Base-by-base conservation (phyloP, 768 basidiomycete genomes). In the Lentinus tigrinus region DNA sequence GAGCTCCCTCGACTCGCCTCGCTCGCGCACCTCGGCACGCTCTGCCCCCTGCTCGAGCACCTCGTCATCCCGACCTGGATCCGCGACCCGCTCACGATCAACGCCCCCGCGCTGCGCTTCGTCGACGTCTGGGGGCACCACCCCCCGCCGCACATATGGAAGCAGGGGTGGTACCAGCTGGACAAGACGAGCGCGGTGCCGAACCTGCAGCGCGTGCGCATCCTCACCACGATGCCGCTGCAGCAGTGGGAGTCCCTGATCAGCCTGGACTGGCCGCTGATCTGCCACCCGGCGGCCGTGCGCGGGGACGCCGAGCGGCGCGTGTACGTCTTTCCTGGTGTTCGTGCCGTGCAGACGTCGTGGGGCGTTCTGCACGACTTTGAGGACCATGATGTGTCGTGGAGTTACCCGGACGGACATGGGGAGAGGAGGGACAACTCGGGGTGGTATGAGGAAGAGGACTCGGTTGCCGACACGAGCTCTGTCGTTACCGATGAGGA, bases 211-310 rank as follows among this genome's bases (percentile, higher is more conserved):
- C 52, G 40, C 40, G 19, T 53, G 4, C 52, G 52, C 17, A 44
- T 31, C 14, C 27, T 53, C 17, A 19, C 17, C 26, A 46, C 26
- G 38, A n/a, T 37, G 21, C 34, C 31, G n/a, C 4, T 2, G 34
- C 17, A 21, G 17, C 21, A 34, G 19, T 37, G 31, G 49, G 31
- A 34, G n/a, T 38, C 31, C 21, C 19, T 24, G 17, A 10, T 42
- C 14, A 44, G 28, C 38, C 16, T 47, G 16, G 57, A 47, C 27
- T 47, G 57, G 50, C 50, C 57, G 27, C 57, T 46, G 19, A 36
- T 53, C 37, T 58, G 46, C 57, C 38, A 40, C 23, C 57, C 57
- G 36, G 3, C n/a, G n/a, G 57, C 24, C 17, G 57, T 58, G 23
- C 7, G 23, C 38, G 51, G 24, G 2, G 38, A 16, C 27, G 47